Evolutionary conservation across 2,329 filamentous ascomycete genomes (phyloP).

Genomic region (Exophiala oligosperma): DNA sequence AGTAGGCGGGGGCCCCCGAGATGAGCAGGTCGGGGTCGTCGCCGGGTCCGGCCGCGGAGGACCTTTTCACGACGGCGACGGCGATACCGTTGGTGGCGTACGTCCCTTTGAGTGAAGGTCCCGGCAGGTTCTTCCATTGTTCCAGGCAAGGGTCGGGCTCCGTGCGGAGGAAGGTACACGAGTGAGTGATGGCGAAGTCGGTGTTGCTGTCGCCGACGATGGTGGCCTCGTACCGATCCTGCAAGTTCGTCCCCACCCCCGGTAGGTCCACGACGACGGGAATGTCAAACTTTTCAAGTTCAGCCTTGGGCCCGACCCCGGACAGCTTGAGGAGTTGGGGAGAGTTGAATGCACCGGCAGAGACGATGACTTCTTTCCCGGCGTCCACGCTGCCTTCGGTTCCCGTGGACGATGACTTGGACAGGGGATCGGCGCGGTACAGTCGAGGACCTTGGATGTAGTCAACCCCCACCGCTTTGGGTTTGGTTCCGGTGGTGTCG

Average conservation of each 20-base stretch:
- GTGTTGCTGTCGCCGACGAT: conserved; percentile 46
- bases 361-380: conserved; percentile 47
- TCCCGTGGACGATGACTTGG: conserved; percentile 31
- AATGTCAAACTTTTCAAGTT: conserved; percentile 58
- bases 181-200: conserved; percentile 35
- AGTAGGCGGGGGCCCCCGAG: conserved; percentile 56
- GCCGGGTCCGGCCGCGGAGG: conserved; percentile 35
- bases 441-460: conserved; percentile 50
- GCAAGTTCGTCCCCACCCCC: conserved; percentile 64
- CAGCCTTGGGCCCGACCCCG: conserved; percentile 59
- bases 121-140: conserved; percentile 41
- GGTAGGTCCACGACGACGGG: conserved; percentile 55
- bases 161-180: conserved; percentile 35
- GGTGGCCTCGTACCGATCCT: conserved; percentile 57
- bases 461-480: conserved; percentile 51
- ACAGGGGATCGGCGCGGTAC: conserved; percentile 48
- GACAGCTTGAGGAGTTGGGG: conserved; percentile 66
- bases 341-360: conserved; percentile 60
- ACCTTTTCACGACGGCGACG: conserved; percentile 32
- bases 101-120: conserved; percentile 38
- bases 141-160: conserved; percentile 44
- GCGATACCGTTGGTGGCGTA: conserved; percentile 56
- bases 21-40: conserved; percentile 56
- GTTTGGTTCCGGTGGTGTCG: conserved; percentile 38
- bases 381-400: conserved; percentile 40